Evolutionary conservation across 805 yeast species (phyloP).

Genomic region (Lachancea meyersii): DNA sequence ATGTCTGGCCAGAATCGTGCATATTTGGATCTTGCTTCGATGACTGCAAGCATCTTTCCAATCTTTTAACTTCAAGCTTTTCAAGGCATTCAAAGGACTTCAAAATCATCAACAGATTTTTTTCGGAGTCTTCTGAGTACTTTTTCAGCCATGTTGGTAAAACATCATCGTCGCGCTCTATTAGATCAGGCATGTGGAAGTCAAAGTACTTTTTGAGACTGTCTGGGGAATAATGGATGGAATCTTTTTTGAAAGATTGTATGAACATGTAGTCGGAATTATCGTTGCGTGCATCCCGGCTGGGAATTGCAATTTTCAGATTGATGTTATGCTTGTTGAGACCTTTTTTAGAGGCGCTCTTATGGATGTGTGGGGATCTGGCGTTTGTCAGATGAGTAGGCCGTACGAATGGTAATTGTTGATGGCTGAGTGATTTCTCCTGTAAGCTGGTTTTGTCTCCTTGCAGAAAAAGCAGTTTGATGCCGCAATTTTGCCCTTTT

Average conservation of each 20-base stretch:
- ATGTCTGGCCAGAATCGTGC: not conserved
- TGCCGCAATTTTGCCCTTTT: not conserved
- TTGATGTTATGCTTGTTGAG: constrained; percentile 9
- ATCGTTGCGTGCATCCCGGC: constrained; percentile 14
- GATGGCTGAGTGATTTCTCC: not conserved
- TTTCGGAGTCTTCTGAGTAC: constrained; percentile 14
- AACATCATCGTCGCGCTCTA: constrained; percentile 13
- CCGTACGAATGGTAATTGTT: not conserved
- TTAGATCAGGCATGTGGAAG: constrained; percentile 24
- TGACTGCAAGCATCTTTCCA: constrained; percentile 23
- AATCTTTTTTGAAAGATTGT: constrained; percentile 30
- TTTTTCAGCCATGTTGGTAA: constrained; percentile 33
- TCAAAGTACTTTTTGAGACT: constrained; percentile 27
- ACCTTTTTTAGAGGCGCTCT: not conserved
- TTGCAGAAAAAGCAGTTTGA: constrained; percentile 5
- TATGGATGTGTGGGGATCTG: not conserved
- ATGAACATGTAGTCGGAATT: constrained; percentile 22
- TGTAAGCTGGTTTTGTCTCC: constrained; percentile 5
- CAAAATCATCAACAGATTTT: constrained; percentile 27
- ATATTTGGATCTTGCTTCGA: not conserved
- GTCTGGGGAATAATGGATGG: constrained; percentile 30
- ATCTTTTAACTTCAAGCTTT: constrained; percentile 28
- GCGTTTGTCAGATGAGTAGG: not conserved
- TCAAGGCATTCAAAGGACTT: constrained; percentile 34
- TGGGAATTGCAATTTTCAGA: constrained; percentile 8